A percentile compares a stretch with the other conserved stretches of the same genome.
Conservation (phyloP, 164 flowering plant genomes). For the Cinnamomum micranthum region DNA sequence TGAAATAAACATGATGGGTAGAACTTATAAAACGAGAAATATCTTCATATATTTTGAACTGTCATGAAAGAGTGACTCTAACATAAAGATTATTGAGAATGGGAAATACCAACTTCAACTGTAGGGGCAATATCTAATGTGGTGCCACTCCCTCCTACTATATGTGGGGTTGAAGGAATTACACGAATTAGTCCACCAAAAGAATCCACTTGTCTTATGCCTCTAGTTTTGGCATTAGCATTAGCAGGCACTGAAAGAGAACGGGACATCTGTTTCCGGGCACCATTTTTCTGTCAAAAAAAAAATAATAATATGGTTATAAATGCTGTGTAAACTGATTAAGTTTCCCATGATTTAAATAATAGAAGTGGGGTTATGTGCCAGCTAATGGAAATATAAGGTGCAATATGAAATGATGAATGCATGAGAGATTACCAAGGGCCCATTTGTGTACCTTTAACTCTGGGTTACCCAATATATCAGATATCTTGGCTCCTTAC, state of each 20-base stretch:
- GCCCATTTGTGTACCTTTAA: no score
- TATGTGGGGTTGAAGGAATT: constrained; percentile 75
- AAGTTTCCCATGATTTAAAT: not conserved
- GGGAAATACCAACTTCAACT: constrained; percentile 46
- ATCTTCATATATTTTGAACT: not conserved
- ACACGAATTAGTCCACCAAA: constrained; percentile 59
- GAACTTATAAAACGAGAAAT: not conserved
- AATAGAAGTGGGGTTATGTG: not conserved
- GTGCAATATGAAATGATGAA: not conserved
- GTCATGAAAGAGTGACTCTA: not conserved
- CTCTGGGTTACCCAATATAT: no score
- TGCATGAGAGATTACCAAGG: no score
- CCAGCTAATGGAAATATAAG: not conserved
- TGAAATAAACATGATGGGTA: not conserved
- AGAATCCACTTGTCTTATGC: constrained; percentile 54
- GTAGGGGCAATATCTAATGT: constrained; percentile 20
- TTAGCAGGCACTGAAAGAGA: constrained; percentile 79
- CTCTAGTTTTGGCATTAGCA: constrained; percentile 29
- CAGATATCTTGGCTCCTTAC: no score
- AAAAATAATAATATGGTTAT: not conserved
- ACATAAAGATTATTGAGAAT: constrained; percentile 7
- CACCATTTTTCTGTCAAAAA: constrained; percentile 46
- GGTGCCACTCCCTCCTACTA: constrained; percentile 34
- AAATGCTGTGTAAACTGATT: not conserved
- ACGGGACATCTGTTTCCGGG: constrained; percentile 46